Conservation (phyloP, 2,329 filamentous ascomycete genomes). For the Claviceps digitariae region DNA sequence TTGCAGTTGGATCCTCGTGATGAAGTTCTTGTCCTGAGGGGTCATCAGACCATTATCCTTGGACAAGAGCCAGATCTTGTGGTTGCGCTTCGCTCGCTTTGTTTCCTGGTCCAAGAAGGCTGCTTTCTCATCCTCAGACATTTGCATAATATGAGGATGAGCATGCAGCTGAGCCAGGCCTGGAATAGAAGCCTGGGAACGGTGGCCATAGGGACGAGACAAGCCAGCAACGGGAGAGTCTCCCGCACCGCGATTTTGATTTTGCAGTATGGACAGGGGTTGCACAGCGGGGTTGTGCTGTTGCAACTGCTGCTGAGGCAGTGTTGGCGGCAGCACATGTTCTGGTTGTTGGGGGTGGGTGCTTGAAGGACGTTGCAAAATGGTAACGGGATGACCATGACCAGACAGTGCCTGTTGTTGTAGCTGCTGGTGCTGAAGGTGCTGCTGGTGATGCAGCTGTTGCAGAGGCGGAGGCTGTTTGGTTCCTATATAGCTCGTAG, state of each 20-base stretch:
- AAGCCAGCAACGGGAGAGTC: conserved; percentile 27
- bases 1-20: conserved; percentile 93
- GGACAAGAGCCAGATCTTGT: conserved; percentile 89
- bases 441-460: conserved; percentile 20
- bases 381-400: conserved; percentile 38
- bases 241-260: conserved; percentile 51
- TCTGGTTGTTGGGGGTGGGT: conserved; percentile 17
- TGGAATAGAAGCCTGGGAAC: conserved; percentile 37
- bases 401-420: conserved; percentile 18
- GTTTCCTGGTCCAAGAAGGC: conserved; percentile 83
- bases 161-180: conserved; percentile 20
- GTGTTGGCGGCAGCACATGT: conserved; percentile 14
- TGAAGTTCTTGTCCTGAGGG: conserved; percentile 98
- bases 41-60: conserved; percentile 98
- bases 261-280: conserved; percentile 67
- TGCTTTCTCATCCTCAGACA: conserved; percentile 74
- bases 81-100: conserved; percentile 89
- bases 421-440: conserved; percentile 15
- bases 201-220: conserved; percentile 26
- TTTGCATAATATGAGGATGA: conserved; percentile 41
- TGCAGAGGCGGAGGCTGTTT: conserved; percentile 10
- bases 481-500: conserved; percentile 12
- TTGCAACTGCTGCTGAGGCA: conserved; percentile 13
- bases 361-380: conserved; percentile 40
- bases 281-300: conserved; percentile 30